Percentiles rank a stretch among this genome's conserved stretches.
Conservation (phyloP, 768 basidiomycete species). For the Leucosporidium yakuticum region DNA sequence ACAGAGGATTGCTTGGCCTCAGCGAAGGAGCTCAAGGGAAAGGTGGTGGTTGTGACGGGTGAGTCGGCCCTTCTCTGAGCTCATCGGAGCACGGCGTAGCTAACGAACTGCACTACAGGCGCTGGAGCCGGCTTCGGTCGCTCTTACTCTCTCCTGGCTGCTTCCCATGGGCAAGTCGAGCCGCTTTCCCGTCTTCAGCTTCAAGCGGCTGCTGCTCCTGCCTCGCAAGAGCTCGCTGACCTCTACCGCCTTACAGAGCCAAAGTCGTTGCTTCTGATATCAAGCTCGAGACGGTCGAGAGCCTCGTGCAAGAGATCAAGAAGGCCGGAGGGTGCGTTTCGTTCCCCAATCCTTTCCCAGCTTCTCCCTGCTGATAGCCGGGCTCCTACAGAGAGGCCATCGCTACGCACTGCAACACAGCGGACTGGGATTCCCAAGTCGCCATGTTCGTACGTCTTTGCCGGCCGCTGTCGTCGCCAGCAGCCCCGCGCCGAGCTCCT, state of each 20-base stretch:
- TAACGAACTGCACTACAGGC: background rate
- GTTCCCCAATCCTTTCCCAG: no score
- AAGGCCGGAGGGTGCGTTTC: slow-evolving; percentile 6
- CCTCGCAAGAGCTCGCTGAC: no score
- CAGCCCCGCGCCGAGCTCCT: no score
- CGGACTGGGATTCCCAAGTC: slow-evolving; percentile 24
- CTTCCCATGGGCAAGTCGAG: slow-evolving; percentile 1
- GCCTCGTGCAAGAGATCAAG: slow-evolving; percentile 15
- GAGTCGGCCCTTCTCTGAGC: background rate
- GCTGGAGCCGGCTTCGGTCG: slow-evolving; percentile 18
- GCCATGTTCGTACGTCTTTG: slow-evolving; percentile 11
- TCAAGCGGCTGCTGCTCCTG: background rate
- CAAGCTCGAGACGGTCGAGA: background rate
- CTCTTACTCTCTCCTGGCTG: slow-evolving; percentile 2
- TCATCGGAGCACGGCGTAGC: background rate
- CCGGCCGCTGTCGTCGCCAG: no score
- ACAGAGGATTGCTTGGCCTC: background rate
- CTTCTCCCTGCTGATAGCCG: no score
- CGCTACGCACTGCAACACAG: slow-evolving; percentile 10
- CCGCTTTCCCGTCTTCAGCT: background rate
- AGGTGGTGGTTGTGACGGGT: slow-evolving; percentile 29
- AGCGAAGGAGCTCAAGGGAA: slow-evolving; percentile 2
- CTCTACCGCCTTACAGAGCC: background rate
- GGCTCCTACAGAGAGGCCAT: slow-evolving; percentile 4
- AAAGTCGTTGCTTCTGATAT: slow-evolving; percentile 24